These are phyloP conservation scores for Lactarius indigo DNA, from an alignment of 768 basidiomycete species.

Conservation along the genomic window DNA sequence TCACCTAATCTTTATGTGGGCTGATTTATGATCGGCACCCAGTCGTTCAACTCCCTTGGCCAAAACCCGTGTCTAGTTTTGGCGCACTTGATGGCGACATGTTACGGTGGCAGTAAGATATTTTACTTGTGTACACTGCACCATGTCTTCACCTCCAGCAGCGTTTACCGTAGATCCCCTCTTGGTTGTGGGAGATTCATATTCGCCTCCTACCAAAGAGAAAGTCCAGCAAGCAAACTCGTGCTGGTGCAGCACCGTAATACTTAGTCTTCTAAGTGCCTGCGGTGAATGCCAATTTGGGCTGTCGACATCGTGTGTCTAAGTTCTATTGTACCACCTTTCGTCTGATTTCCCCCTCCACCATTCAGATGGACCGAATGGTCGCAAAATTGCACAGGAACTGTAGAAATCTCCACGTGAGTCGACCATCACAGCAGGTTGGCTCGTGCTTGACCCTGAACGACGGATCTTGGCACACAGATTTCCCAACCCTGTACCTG, in stretches of 20 bases:
- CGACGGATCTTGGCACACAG: background rate
- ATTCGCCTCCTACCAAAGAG: background rate
- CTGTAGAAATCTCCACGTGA: background rate
- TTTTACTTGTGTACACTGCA: background rate
- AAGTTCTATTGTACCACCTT: background rate
- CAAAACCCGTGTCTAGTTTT: background rate
- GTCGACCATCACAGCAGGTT: background rate
- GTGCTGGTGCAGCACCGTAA: background rate
- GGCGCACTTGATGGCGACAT: background rate
- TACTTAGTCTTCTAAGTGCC: background rate
- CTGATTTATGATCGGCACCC: background rate
- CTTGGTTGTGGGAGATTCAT: background rate
- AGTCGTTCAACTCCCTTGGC: background rate
- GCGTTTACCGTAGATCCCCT: background rate
- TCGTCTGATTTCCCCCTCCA: no score
- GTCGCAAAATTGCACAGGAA: background rate
- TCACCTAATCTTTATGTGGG: background rate
- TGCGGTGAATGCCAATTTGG: background rate
- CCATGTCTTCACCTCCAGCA: background rate
- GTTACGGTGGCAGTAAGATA: background rate
- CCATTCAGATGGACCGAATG: background rate
- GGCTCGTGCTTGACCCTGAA: background rate
- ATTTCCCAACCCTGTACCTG: conserved; percentile 11
- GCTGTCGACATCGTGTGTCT: background rate
- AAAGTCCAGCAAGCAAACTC: background rate